Evolutionary conservation across 1,139 yeast genomes (phyloP).

Genomic region (Pneumocystis sp.): DNA sequence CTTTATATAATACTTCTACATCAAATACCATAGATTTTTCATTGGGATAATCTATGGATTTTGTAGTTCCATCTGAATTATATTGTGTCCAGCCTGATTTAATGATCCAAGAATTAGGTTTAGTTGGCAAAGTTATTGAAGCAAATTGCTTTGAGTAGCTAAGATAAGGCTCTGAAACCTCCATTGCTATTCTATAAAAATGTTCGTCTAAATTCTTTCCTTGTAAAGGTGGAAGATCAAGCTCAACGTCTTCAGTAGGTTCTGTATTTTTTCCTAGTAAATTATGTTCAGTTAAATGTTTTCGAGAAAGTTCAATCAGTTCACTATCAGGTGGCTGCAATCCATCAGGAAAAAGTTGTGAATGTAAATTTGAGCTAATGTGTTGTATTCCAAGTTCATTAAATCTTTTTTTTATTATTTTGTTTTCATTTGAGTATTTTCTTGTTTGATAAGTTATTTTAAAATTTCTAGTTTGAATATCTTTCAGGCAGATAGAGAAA

Average conservation of each 20-base stretch:
- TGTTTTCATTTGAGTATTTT: not conserved
- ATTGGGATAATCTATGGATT: slow-evolving; percentile 34
- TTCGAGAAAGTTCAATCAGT: slow-evolving; percentile 42
- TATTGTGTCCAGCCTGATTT: slow-evolving; percentile 78
- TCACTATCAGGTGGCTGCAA: slow-evolving; percentile 20
- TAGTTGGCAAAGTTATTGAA: slow-evolving; percentile 28
- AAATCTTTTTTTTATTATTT: slow-evolving; percentile 13
- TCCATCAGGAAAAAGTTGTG: slow-evolving; percentile 42
- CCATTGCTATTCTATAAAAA: slow-evolving; percentile 53
- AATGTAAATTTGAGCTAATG: slow-evolving; percentile 42
- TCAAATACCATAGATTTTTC: slow-evolving; percentile 63
- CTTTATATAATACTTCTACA: slow-evolving; percentile 71
- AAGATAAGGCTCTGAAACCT: slow-evolving; percentile 48
- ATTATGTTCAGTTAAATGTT: slow-evolving; percentile 47
- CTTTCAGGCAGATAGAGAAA: not conserved
- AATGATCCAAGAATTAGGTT: slow-evolving; percentile 41
- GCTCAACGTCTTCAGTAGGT: slow-evolving; percentile 43
- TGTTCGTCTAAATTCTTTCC: slow-evolving; percentile 73
- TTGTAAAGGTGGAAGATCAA: slow-evolving; percentile 51
- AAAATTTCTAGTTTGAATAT: not conserved
- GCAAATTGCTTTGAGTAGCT: slow-evolving; percentile 33
- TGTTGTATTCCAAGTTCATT: slow-evolving; percentile 51
- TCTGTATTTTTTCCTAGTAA: slow-evolving; percentile 69
- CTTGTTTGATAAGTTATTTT: not conserved
- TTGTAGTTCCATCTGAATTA: slow-evolving; percentile 10